phyloP scores from a whole-genome alignment of 805 yeast species.

The Wickerhamomyces rabaulensis region DNA sequence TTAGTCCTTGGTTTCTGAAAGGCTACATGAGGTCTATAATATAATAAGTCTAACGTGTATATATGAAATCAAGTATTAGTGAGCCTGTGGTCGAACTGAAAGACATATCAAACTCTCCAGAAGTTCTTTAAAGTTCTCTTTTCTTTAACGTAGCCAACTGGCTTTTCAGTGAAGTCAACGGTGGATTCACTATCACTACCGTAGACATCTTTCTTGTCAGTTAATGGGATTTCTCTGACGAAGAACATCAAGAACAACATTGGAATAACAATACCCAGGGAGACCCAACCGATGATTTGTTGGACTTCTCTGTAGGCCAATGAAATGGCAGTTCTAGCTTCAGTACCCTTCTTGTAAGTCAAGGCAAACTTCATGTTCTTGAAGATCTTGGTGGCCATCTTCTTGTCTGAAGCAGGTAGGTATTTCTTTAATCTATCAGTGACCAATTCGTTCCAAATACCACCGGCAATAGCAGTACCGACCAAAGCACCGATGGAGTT shows the following conservation, averaged over 20 bases:
- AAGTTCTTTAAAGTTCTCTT: not conserved
- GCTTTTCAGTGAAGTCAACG: not conserved
- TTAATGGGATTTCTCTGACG: constrained; percentile 21
- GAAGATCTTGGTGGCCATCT: constrained; percentile 22
- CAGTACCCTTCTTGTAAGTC: constrained; percentile 23
- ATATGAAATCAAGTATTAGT: not conserved
- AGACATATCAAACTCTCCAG: not conserved
- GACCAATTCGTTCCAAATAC: constrained; percentile 25
- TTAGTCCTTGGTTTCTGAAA: too few species aligned
- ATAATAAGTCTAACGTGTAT: too few species aligned
- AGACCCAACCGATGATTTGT: constrained; percentile 27
- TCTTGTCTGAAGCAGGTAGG: constrained; percentile 18
- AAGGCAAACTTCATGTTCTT: constrained; percentile 21
- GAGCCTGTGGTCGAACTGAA: not conserved
- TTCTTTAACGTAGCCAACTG: not conserved
- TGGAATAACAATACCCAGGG: constrained; percentile 25
- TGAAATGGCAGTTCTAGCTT: constrained; percentile 23
- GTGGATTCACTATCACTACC: constrained; percentile 12
- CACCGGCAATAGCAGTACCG: constrained; percentile 26
- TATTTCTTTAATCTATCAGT: constrained; percentile 15
- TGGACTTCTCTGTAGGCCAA: constrained; percentile 27
- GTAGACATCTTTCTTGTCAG: constrained; percentile 19
- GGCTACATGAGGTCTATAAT: too few species aligned
- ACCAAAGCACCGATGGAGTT: constrained; percentile 25
- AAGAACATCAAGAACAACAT: constrained; percentile 26